Base-by-base conservation (phyloP, 2,329 filamentous ascomycete species). In the Neonectria neomacrospora region DNA sequence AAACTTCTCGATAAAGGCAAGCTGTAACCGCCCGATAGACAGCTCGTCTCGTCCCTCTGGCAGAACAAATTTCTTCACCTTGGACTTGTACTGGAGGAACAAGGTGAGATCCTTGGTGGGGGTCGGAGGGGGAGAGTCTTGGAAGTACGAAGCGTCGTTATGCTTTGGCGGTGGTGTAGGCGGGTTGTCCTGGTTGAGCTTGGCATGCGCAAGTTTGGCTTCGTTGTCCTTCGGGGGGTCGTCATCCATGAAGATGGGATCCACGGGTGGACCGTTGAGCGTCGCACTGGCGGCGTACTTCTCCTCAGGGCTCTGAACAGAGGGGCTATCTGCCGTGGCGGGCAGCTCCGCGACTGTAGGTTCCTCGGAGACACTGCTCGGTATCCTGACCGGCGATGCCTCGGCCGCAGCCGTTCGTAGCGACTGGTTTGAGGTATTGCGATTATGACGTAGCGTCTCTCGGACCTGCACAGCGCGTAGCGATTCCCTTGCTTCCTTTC, bases 1-100 rank as follows among this genome's bases (percentile, higher is more conserved):
- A 75, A 99, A 99, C 76, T 97, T 99, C 71, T 99, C 96, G 71
- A 99, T 99, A 72, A 99, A 99, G 1, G 96, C 95, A 28, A 99
- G 85, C 77, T 99, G 95, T 61, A 99, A 80, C 23, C 94, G 88
- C 1, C 94, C 94, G 63, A 97, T 90, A 3, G 93, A 95, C 11
- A 99, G 84, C 66, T 95, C 93, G 32, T 90, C 89, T 69, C 90
- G 90, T 1, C 95, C 95, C 76, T 96, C 94, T 1, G 92, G 82
- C 34, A 98, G 86, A 16, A 97, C 89, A 75, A 96, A 96, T 77
- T 98, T 98, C 80, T 97, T 98, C 71, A 98, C 94, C 76, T 96
- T 96, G 71, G 91, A 96, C 77, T 96, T 97, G 81, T 98, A 97
- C 79, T 98, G 95, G 65, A 98, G 79, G 77, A 98, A 99, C 41